Evolutionary conservation across 164 flowering plant genomes (phyloP), one percentile per base, ranked within the genome.

Genomic region (Pachysandra terminalis): DNA sequence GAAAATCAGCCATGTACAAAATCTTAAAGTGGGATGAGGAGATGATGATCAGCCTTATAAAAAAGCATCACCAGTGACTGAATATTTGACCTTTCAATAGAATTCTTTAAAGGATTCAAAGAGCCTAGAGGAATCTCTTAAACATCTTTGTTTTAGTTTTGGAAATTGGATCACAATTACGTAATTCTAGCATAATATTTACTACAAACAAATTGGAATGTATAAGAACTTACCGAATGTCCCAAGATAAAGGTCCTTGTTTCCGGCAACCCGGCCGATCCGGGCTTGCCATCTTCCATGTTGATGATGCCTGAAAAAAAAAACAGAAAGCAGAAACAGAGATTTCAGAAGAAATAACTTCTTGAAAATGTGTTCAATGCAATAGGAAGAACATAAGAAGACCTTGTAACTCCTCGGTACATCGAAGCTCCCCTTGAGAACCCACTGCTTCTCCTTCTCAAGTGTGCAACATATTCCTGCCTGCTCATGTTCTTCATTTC

Each of bases 251-350:
- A 92, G 90, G 68, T 92, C 98, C 77, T 92, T 92, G 82, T 92
- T 92, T 35, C 98, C 98, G 0, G 98, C 96, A 23, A 88, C 98
- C 41, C 98, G 76, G 22, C 97, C 96, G 5, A 92, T 92, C 54
- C 97, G 74, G 45, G 97, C 97, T 77, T 91, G 97, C 97, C 97
- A 92, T 75, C 96, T 87, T 57, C 96, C 97, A 77, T 88, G 93
- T 71, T 90, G 98, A 68, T 90, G 96, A 81, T 92, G 94, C 69
- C 98, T 92, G 61, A 45, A 55, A 68, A n/a, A n/a, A n/a, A n/a
- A n/a, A n/a, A n/a, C n/a, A n/a, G n/a, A n/a, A 66, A 71, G 8
- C 13, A 35, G 23, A 45, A 71, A 23, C 48, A 15, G 7, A 65
- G n/a, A n/a, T n/a, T 15, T 59, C 65, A 27, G 56, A 21, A 51